A percentile compares a stretch with the other conserved stretches of the same genome.
phyloP scores from a whole-genome alignment of 495 filamentous ascomycete genomes.

The Daldinia caldariorum region DNA sequence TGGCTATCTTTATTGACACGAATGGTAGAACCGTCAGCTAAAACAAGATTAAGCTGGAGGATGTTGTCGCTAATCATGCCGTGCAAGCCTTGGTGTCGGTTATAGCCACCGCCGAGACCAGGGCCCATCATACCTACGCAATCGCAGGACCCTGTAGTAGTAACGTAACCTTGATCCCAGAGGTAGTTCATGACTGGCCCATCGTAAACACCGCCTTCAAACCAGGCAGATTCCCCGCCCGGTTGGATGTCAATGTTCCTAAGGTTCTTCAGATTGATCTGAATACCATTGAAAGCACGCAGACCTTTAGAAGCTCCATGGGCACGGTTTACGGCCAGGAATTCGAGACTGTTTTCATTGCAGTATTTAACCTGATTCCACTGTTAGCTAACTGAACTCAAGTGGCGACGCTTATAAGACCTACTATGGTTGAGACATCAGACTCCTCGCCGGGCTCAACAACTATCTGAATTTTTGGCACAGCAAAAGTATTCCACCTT shows the following conservation, averaged over 20 bases:
- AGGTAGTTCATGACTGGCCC: slow-evolving; percentile 20
- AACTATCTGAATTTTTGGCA: slow-evolving; percentile 17
- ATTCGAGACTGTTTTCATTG: background rate
- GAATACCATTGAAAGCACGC: slow-evolving; percentile 27
- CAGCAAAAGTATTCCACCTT: slow-evolving; percentile 10
- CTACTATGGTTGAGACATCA: background rate
- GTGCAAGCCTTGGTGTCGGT: slow-evolving; percentile 63
- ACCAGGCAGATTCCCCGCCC: slow-evolving; percentile 22
- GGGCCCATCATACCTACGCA: slow-evolving; percentile 59
- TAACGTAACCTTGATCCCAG: slow-evolving; percentile 55
- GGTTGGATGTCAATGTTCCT: slow-evolving; percentile 16
- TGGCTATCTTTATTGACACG: slow-evolving; percentile 46
- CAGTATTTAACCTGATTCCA: background rate
- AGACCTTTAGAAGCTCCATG: slow-evolving; percentile 8
- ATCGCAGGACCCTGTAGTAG: slow-evolving; percentile 61
- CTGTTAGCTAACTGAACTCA: background rate
- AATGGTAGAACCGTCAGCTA: slow-evolving; percentile 59
- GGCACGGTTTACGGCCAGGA: background rate
- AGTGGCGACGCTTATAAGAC: background rate
- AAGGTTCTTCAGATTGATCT: slow-evolving; percentile 18
- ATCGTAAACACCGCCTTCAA: slow-evolving; percentile 47
- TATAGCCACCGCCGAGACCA: slow-evolving; percentile 65
- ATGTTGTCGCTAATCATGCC: slow-evolving; percentile 64
- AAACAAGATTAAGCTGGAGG: slow-evolving; percentile 56
- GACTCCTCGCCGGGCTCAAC: slow-evolving; percentile 12